A percentile compares a stretch with the other conserved stretches of the same genome.
Evolutionary conservation across 768 basidiomycete species (phyloP).

Genomic region (Pseudohyphozyma bogoriensis): DNA sequence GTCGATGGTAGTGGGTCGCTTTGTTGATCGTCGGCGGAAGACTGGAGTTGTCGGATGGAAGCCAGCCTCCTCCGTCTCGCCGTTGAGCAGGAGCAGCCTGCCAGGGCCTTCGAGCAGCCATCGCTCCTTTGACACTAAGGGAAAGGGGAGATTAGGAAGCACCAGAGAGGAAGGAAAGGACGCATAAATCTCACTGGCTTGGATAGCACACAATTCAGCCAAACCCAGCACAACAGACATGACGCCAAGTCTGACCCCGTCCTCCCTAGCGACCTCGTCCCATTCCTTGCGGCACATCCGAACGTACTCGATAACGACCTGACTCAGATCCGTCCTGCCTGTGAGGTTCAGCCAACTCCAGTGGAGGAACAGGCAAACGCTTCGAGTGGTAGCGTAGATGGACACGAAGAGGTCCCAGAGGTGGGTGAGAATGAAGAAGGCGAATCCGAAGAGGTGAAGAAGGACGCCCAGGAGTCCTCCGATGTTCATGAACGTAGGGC

Average conservation of each 20-base stretch:
- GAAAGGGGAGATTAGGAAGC: not conserved
- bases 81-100: conserved; percentile 5
- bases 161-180: not conserved
- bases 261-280: conserved; percentile 10
- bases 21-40: not conserved
- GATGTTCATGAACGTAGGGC: conserved; percentile 4
- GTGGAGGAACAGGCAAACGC: not conserved
- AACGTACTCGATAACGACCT: conserved; percentile 7
- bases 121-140: conserved; percentile 4
- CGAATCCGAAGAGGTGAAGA: conserved; percentile 17
- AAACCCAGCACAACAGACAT: conserved; percentile 1
- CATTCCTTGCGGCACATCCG: conserved; percentile 13
- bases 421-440: conserved; percentile 19
- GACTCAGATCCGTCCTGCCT: conserved; percentile 14
- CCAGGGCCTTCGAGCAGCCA: conserved; percentile 4
- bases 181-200: conserved; percentile 6
- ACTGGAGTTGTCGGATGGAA: too few species aligned
- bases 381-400: not conserved
- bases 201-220: conserved; percentile 6
- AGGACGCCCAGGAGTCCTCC: conserved; percentile 10
- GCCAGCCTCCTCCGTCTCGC: not conserved
- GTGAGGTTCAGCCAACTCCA: conserved; percentile 18
- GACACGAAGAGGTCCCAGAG: not conserved
- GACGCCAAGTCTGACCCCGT: not conserved
- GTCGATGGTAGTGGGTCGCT: not conserved